Base-by-base conservation (phyloP, 306 rosid genomes). In the Cucurbita ficifolia region DNA sequence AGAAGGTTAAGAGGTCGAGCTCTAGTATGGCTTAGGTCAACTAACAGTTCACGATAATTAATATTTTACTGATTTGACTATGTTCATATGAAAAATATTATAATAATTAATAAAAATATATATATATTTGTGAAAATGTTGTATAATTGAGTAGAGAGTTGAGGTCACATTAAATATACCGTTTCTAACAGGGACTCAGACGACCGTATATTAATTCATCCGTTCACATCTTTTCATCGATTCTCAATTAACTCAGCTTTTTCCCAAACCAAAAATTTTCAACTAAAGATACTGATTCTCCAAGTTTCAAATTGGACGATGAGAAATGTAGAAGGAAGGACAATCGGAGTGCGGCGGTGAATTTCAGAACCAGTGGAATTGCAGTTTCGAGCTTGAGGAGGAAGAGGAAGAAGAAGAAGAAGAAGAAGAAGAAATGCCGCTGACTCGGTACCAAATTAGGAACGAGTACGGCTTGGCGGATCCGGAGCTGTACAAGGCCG, bases 401-500 rank as follows among this genome's bases (percentile, higher is more conserved):
- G 56, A 22, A 39, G 12, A 59, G 13, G 49, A 38, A 42, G 77
- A 39, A 0, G 35, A 18, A 78, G 12, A 59, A n/a, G 49, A 38
- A 42, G 77, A 39, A 0, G 35, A 18, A 78, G 68, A 76, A 76
- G 75, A 70, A 81, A 87, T 95, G 99, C 99, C 99, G 75, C 78
- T 95, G 51, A 79, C 90, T 5, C 83, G 96, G 80, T 88, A 87
- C 82, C 87, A 78, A 81, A 79, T 95, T 77, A 82, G 84, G 80
- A 84, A 81, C 77, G 91, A 89, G 85, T 87, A 85, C 74, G 80
- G 82, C 51, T 87, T 95, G 84, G 88, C 93, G 71, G 93, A 91
- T 91, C 96, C 96, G 73, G 91, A 91, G 81, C 93, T 95, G 4
- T 86, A 79, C 77, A 77, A 86, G 74, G 85, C 86, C 5, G 93